phyloP scores from a whole-genome alignment of 1,284 basidiomycete genomes.

The Cystobasidium slooffiae region DNA sequence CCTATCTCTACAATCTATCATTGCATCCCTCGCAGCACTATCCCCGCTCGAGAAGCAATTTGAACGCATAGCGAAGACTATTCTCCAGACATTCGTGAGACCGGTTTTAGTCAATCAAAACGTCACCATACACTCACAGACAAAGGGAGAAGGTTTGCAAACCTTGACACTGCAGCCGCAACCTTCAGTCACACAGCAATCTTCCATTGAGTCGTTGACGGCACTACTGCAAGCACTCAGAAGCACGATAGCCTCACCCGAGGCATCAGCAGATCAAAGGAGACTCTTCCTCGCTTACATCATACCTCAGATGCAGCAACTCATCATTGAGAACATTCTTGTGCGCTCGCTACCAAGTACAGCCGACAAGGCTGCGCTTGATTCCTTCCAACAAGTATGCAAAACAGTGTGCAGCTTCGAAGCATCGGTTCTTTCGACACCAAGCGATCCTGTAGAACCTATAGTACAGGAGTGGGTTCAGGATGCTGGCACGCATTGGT shows the following conservation, averaged over 20 bases:
- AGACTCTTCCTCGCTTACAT: constrained; percentile 5
- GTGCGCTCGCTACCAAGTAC: constrained; percentile 7
- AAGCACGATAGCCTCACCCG: background rate
- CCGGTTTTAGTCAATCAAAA: constrained; percentile 17
- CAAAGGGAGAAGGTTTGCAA: background rate
- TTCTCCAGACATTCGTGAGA: constrained; percentile 16
- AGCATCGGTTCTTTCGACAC: background rate
- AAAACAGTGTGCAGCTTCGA: constrained; percentile 7
- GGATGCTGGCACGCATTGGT: constrained; percentile 35
- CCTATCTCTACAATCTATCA: constrained; percentile 9
- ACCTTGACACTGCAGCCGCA: background rate
- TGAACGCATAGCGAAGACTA: background rate
- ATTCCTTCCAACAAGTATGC: constrained; percentile 12
- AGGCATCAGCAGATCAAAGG: background rate
- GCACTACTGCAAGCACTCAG: background rate
- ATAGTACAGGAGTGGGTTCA: constrained; percentile 19
- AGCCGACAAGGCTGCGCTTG: constrained; percentile 8
- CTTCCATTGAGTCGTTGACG: constrained; percentile 2
- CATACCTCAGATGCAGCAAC: constrained; percentile 18
- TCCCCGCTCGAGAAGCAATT: constrained; percentile 19
- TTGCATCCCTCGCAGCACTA: constrained; percentile 13
- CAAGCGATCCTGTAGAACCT: background rate
- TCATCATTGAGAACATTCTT: constrained; percentile 22
- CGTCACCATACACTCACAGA: too few relatives aligned
- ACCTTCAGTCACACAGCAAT: background rate